Base-by-base conservation (phyloP, 202 grass and related monocot genomes). In the Bolboschoenoplectus hybrid region DNA sequence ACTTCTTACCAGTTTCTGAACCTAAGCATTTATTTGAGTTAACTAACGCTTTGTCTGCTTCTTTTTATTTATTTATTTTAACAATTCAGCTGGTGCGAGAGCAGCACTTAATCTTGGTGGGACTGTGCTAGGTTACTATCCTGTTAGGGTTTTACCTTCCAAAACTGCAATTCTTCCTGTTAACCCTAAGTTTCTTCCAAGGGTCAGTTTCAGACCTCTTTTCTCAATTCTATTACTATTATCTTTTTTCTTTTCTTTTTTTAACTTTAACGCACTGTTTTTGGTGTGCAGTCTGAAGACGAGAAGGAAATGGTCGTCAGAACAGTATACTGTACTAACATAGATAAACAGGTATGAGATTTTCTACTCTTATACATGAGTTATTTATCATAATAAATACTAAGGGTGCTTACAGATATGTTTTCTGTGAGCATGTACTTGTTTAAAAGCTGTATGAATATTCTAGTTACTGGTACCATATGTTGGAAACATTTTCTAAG, bases 311-410 rank as follows among this genome's bases (percentile, higher is more conserved):
- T 98, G 91, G 96, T 98, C 17, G 92, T 91, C 4, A 95, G 96
- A 87, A 98, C 96, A 86, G 93, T 98, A 81, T 98, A 98, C 85
- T 98, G 96, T 92, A 98, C 90, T 89, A 95, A 95, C 89, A 98
- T 98, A 88, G 96, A 98, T 85, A 98, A 98, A 88, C 90, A 92
- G 91, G 96, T 98, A 90, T 20, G 68, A 4, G 20, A 47, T 6
- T 10, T 55, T 82, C 46, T 88, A 32, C 13, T 13, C 16, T 56
- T 9, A 17, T 81, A 69, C 40, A 75, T 63, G 67, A 64, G 19
- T 44, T 82, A 26, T 13, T 55, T 34, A 39, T 85, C 36, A 85
- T 64, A 38, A 52, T 39, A 39, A 70, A 34, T 38, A 74, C 1
- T 46, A 44, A 47, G 36, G 68, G 13, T 52, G 17, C 35, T 87